A percentile compares a stretch with the other conserved stretches of the same genome.
These are phyloP conservation scores for Anthostomella pinea DNA, from an alignment of 2,329 filamentous ascomycete species.

Conservation along the genomic window DNA sequence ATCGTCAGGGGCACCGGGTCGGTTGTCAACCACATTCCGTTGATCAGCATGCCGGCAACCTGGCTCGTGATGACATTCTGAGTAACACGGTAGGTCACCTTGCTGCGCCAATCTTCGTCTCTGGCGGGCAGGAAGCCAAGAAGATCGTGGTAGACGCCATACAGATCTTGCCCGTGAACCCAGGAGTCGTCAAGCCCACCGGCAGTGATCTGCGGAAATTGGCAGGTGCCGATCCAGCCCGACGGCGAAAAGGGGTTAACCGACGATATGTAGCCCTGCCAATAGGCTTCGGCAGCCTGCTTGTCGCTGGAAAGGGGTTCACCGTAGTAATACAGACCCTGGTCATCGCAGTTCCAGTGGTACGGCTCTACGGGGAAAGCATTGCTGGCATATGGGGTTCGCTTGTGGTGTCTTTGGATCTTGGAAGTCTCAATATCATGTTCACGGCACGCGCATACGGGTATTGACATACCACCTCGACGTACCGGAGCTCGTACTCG, in stretches of 20 bases:
- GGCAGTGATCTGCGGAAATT: constrained; percentile 77
- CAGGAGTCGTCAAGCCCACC: constrained; percentile 71
- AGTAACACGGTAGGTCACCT: constrained; percentile 67
- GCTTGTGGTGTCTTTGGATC: constrained; percentile 82
- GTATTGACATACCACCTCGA: constrained; percentile 61
- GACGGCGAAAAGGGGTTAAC: constrained; percentile 64
- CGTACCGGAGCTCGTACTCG: constrained; percentile 67
- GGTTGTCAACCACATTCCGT: constrained; percentile 60
- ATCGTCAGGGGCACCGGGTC: constrained; percentile 45
- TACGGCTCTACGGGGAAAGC: constrained; percentile 72
- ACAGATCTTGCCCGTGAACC: constrained; percentile 74
- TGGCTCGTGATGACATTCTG: constrained; percentile 82
- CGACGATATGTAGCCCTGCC: constrained; percentile 59
- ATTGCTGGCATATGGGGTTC: constrained; percentile 76
- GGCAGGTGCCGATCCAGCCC: constrained; percentile 71
- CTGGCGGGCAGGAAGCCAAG: constrained; percentile 63
- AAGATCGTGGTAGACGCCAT: constrained; percentile 69
- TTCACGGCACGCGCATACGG: neutral
- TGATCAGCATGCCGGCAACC: constrained; percentile 71
- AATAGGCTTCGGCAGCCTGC: constrained; percentile 54
- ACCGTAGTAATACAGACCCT: constrained; percentile 68
- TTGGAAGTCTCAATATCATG: constrained; percentile 26
- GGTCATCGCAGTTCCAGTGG: constrained; percentile 69
- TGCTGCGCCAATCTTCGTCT: constrained; percentile 38
- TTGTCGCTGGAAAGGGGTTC: constrained; percentile 44